Percentiles rank a stretch among this genome's conserved stretches.
These are phyloP conservation scores for Ceratocystis huliohia DNA, from an alignment of 2,329 filamentous ascomycete species.

Conservation along the genomic window DNA sequence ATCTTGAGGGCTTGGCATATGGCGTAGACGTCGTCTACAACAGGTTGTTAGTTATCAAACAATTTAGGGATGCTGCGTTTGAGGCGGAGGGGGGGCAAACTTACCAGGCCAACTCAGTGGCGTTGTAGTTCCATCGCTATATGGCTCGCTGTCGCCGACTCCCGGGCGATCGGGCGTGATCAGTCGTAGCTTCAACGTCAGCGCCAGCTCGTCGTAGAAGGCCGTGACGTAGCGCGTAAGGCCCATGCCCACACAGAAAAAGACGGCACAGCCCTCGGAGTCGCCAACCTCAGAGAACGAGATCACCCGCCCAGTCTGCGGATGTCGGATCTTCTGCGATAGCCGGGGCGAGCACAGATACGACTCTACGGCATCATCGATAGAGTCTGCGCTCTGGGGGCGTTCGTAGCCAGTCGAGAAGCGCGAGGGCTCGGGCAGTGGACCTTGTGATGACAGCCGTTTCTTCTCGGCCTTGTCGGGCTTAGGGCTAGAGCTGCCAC, in stretches of 20 bases:
- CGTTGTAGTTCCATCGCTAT: slow-evolving; percentile 67
- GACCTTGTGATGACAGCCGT: slow-evolving; percentile 22
- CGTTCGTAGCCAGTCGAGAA: slow-evolving; percentile 51
- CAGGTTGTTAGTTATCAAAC: background rate
- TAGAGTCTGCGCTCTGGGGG: slow-evolving; percentile 67
- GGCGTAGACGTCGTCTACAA: slow-evolving; percentile 65
- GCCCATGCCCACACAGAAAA: slow-evolving; percentile 97
- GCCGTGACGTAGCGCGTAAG: slow-evolving; percentile 89
- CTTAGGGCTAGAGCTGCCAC: slow-evolving; percentile 18
- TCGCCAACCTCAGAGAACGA: slow-evolving; percentile 96
- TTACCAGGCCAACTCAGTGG: slow-evolving; percentile 88
- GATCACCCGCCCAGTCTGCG: slow-evolving; percentile 73
- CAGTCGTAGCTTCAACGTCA: slow-evolving; percentile 74
- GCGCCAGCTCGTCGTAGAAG: slow-evolving; percentile 90
- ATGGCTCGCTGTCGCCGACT: slow-evolving; percentile 80
- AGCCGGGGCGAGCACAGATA: slow-evolving; percentile 74
- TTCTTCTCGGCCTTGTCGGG: slow-evolving; percentile 28
- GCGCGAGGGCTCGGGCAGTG: slow-evolving; percentile 24
- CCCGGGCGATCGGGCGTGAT: slow-evolving; percentile 92
- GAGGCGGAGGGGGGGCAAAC: slow-evolving; percentile 25
- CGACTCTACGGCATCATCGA: slow-evolving; percentile 75
- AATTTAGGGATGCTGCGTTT: background rate
- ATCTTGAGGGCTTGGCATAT: slow-evolving; percentile 89
- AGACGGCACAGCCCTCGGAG: slow-evolving; percentile 77
- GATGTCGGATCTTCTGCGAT: slow-evolving; percentile 77